Conservation (phyloP, 129 eudicot species). For the Helianthus annuus region HanXRQr2.0-SUNRISE NC_035447.2:73528777-73529276, state of each 20-base stretch:
- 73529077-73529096: constrained; percentile 39
- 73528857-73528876: constrained; percentile 61
- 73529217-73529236: constrained; percentile 50
- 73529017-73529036: constrained; percentile 36
- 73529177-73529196: constrained; percentile 30
- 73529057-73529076: constrained; percentile 33
- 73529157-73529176: constrained; percentile 41
- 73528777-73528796: constrained; percentile 41
- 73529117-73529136: constrained; percentile 41
- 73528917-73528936: constrained; percentile 46
- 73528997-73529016: constrained; percentile 41
- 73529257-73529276: constrained; percentile 38
- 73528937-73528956: constrained; percentile 46
- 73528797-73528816: constrained; percentile 43
- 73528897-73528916: constrained; percentile 51
- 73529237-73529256: constrained; percentile 40
- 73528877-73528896: constrained; percentile 55
- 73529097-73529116: constrained; percentile 53
- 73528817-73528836: constrained; percentile 46
- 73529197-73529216: constrained; percentile 34
- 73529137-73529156: constrained; percentile 36
- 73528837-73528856: constrained; percentile 58
- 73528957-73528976: constrained; percentile 58
- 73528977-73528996: constrained; percentile 43
- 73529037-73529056: constrained; percentile 31